Evolutionary conservation across 208 protist species (phyloP).

Genomic region (Leishmania tarentolae): DNA sequence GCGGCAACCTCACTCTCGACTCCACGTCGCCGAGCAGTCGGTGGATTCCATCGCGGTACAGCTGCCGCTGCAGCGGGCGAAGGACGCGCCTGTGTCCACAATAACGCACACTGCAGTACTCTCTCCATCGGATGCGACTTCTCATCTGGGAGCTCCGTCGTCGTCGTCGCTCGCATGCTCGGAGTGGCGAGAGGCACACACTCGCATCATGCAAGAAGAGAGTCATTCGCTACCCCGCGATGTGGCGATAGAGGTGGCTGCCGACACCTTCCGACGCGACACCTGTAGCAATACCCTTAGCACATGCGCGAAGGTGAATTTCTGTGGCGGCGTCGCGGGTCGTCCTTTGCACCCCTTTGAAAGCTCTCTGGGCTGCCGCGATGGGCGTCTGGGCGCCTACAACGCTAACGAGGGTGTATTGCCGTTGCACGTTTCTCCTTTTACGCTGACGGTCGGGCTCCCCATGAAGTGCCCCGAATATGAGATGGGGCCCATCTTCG

Average conservation of each 20-base stretch:
- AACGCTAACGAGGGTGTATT: not conserved
- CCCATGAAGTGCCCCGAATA: no score
- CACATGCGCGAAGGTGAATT: not conserved
- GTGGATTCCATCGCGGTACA: conserved; percentile 32
- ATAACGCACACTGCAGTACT: not conserved
- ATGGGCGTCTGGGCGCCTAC: not conserved
- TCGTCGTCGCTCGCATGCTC: not conserved
- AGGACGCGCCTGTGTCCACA: not conserved
- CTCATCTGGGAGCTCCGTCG: not conserved
- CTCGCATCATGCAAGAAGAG: not conserved
- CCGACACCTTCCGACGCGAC: not conserved
- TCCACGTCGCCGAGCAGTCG: conserved; percentile 1
- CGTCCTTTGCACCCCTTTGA: not conserved
- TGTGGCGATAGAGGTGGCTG: conserved; percentile 11
- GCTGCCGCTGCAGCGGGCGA: conserved; percentile 16
- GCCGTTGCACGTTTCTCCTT: not conserved
- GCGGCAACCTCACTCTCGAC: not conserved
- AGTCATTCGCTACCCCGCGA: not conserved
- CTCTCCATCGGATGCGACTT: not conserved
- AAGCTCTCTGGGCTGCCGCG: not conserved
- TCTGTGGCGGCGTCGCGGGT: not conserved
- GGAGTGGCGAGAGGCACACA: not conserved
- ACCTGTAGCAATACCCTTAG: no score
- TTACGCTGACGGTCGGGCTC: not conserved
- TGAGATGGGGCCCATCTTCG: not conserved